Evolutionary conservation across 805 yeast genomes (phyloP), one percentile per base, ranked within the genome.

Genomic region (Yarrowia yakushimensis): DNA sequence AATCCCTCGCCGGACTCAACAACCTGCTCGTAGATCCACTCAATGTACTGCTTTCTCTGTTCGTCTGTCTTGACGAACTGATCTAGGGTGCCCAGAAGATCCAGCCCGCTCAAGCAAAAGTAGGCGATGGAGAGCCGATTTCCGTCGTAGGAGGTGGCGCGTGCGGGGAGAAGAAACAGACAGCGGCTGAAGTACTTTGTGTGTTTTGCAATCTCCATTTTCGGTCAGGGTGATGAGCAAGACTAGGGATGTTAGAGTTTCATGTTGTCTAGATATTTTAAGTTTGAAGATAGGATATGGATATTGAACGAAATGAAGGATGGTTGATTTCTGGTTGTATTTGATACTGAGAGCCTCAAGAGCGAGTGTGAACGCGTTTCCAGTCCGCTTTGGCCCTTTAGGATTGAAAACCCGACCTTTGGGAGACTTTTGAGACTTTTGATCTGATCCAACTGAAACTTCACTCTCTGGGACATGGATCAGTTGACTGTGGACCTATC

Each of bases 51-150:
- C n/a, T 60, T 37, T 13, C 59, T 11, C 69, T 66, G 65, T 79
- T 74, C 18, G 68, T 63, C 12, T 69, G 45, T 52, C 25, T 36
- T 52, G 65, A 76, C 71, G 66, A 72, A 34, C 68, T 66, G 63
- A 67, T 66, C 69, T 28, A 82, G 69, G 36, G 66, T 67, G 3
- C 74, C 73, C n/a, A 82, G 64, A 12, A 86, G 66, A 27, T 78
- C 82, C 12, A 86, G 75, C 0, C 91, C 92, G 31, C 82, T 78
- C 0, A 90, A 69, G 43, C 88, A 79, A 70, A 90, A 90, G 71
- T 85, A 88, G 2, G 85, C 76, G n/a, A 91, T 72, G 5, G 93
- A 83, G 52, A 90, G 69, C 65, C 81, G 83, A 67, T 86, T 87
- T 6, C 89, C 80, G 68, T 88, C 97, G 64, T 86, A 85, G 0